phyloP scores from a whole-genome alignment of 1,284 basidiomycete genomes.

The Ustilago bromivora region DNA sequence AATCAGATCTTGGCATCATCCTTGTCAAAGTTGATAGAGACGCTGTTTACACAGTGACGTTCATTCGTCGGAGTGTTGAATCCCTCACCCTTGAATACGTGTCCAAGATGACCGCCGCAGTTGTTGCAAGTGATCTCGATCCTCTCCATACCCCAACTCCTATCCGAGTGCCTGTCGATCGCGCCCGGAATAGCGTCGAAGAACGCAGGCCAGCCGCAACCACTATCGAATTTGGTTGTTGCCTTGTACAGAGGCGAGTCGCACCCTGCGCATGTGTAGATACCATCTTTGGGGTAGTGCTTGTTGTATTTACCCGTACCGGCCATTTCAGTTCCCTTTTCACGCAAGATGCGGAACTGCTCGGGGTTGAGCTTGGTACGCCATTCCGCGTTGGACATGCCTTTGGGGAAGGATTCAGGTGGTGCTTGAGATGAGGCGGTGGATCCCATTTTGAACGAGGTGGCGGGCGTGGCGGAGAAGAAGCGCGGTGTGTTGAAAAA shows the following conservation, averaged over 20 bases:
- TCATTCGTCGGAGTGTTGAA: conserved; percentile 77
- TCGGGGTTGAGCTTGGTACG: conserved; percentile 82
- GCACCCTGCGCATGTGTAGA: conserved; percentile 75
- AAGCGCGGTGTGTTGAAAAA: conserved; percentile 8
- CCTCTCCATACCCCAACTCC: conserved; percentile 72
- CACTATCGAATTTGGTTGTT: conserved; percentile 89
- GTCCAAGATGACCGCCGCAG: conserved; percentile 91
- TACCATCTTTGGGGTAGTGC: conserved; percentile 74
- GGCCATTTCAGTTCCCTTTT: conserved; percentile 86
- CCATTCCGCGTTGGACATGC: conserved; percentile 87
- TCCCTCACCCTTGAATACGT: conserved; percentile 91
- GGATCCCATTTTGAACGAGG: conserved; percentile 44
- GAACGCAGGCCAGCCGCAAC: conserved; percentile 98
- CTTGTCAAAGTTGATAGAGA: conserved; percentile 83
- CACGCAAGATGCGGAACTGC: conserved; percentile 87
- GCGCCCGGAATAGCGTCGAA: conserved; percentile 93
- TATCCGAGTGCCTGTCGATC: conserved; percentile 75
- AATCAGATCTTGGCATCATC: conserved; percentile 70
- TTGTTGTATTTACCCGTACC: conserved; percentile 84
- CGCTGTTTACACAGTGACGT: conserved; percentile 78
- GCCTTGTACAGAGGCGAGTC: conserved; percentile 73
- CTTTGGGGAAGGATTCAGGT: conserved; percentile 49
- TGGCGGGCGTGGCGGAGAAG: conserved; percentile 16
- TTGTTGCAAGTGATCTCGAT: conserved; percentile 81
- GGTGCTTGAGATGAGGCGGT: conserved; percentile 40